phyloP scores from a whole-genome alignment of 495 filamentous ascomycete genomes.

The Thermochaetoides thermophila region DNA sequence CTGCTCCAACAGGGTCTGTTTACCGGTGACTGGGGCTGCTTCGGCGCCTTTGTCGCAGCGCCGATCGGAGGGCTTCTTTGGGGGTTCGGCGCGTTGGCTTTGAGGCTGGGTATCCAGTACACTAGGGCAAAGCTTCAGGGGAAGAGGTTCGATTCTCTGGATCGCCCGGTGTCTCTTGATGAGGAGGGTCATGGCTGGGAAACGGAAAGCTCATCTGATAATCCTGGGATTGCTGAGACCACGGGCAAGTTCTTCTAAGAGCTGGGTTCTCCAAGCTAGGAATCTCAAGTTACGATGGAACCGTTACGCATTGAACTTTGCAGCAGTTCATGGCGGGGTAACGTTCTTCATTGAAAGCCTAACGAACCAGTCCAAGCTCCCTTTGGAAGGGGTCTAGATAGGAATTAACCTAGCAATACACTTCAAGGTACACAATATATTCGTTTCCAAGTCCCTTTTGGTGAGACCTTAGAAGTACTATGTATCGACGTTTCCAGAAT shows the following conservation, averaged over 20 bases:
- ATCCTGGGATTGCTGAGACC: constrained; percentile 22
- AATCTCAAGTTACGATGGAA: too few relatives aligned
- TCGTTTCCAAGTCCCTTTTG: too few relatives aligned
- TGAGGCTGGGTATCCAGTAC: constrained; percentile 39
- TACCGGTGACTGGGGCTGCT: constrained; percentile 55
- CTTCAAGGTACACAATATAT: too few relatives aligned
- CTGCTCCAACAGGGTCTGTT: constrained; percentile 57
- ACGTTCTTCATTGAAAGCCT: too few relatives aligned
- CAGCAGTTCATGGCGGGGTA: too few relatives aligned
- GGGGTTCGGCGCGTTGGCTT: constrained; percentile 41
- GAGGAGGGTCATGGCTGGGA: constrained; percentile 14
- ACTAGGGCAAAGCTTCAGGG: constrained; percentile 35
- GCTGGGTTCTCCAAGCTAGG: too few relatives aligned
- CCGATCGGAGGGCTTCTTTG: constrained; percentile 57
- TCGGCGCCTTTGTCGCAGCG: constrained; percentile 67
- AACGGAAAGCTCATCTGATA: constrained; percentile 13
- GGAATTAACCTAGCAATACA: too few relatives aligned
- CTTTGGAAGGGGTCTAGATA: too few relatives aligned
- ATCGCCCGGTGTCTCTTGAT: constrained; percentile 28
- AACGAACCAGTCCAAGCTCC: too few relatives aligned
- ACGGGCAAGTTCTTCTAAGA: constrained; percentile 40
- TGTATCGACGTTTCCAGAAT: too few relatives aligned
- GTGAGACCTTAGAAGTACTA: too few relatives aligned
- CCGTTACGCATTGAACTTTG: too few relatives aligned
- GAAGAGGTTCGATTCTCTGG: constrained; percentile 45